Evolutionary conservation across 2,329 filamentous ascomycete genomes (phyloP), one percentile per base, ranked within the genome.

Genomic region (Zopfia rhizophila): DNA sequence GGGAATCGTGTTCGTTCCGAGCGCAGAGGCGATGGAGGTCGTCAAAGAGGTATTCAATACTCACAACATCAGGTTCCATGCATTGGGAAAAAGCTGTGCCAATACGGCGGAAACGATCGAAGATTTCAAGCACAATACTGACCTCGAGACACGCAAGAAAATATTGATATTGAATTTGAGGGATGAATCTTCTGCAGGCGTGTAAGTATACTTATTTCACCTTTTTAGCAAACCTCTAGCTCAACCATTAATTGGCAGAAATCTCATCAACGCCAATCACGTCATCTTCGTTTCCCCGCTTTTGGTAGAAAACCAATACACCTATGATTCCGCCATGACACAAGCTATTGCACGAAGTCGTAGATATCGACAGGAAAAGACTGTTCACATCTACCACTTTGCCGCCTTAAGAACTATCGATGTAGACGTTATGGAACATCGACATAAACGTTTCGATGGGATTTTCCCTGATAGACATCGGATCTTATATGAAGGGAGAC

Each of bases 371-470:
- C 85, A 89, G 58, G 66, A 69, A 25, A 82, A 79, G 55, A 62
- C 65, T 1, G 84, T 88, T 2, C 74, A 82, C 40, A 77, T 86
- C 12, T 86, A 86, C 59, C 78, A 93, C 2, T 86, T 97, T 14
- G 86, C 96, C 7, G 94, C 91, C 8, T 88, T 97, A 64, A 88
- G 95, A 65, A 78, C 76, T 1, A 75, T 79, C 27, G 76, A 79
- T 25, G 72, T 78, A 1, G 75, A 78, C 46, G 73, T 78, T 12
- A 50, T 79, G 1, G 73, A 78, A 52, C 73, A 75, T 29, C 66
- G 73, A 2, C 73, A 78, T 44, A 65, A 63, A 11, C 63, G 72
- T 1, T 30, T 18, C 12, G 45, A 63, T n/a, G 60, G 50, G 18
- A 55, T 68, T 7, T 45, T 12, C 5, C n/a, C n/a, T n/a, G n/a